Conservation (phyloP, 305 asterid genomes). For the Rubia balearica region DNA sequence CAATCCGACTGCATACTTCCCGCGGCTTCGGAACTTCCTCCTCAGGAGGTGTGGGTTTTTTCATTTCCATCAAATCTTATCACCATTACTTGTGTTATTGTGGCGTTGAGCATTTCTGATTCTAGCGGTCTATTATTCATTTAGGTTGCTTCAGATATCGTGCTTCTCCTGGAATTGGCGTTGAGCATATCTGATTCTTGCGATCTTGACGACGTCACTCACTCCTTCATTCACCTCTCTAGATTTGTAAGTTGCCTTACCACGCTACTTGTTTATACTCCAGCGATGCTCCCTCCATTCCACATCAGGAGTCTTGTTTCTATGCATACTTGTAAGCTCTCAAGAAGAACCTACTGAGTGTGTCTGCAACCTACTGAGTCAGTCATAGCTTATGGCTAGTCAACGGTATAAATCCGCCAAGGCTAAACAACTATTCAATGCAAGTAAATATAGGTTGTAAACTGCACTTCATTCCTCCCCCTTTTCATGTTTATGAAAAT, state of each 20-base stretch:
- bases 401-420: no score
- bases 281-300: no score
- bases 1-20: constrained; percentile 44
- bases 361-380: no score
- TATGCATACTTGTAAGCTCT: no score
- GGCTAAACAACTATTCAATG: no score
- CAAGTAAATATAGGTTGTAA: no score
- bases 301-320: no score
- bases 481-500: no score
- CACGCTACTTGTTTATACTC: no score
- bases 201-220: constrained; percentile 31
- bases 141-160: constrained; percentile 58
- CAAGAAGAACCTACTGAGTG: no score
- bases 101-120: neutral
- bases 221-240: constrained; percentile 32
- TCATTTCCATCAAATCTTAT: neutral
- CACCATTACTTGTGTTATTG: neutral
- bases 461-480: no score
- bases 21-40: constrained; percentile 54
- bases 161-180: constrained; percentile 62
- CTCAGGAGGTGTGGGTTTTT: constrained; percentile 46
- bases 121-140: neutral
- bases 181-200: constrained; percentile 29
- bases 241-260: constrained; percentile 35
- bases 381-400: no score